Evolutionary conservation across 495 filamentous ascomycete genomes (phyloP).

Genomic region (Penicillium cataractarum): DNA sequence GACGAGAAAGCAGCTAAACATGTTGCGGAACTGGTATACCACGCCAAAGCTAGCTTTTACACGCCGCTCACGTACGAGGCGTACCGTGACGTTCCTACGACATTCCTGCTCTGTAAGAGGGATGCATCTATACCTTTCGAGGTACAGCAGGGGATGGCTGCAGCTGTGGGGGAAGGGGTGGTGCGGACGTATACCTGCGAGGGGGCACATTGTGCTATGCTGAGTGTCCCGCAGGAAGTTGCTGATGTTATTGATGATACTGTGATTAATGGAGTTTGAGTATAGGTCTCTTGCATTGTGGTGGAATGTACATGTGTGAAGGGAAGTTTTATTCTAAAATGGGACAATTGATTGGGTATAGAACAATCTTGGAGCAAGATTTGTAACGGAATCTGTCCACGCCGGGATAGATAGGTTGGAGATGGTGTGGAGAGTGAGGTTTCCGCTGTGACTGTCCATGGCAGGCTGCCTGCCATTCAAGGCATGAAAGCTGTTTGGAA

Average conservation of each 20-base stretch:
- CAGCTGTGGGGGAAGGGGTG: neutral
- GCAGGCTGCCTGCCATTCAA: neutral
- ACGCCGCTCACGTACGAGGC: conserved; percentile 12
- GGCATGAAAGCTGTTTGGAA: neutral
- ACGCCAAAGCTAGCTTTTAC: neutral
- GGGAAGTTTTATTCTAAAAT: neutral
- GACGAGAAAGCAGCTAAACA: too few species aligned
- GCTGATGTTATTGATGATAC: conserved; percentile 9
- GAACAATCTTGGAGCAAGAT: conserved; percentile 18
- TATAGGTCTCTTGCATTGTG: neutral
- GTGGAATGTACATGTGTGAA: neutral
- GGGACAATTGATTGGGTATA: conserved; percentile 29
- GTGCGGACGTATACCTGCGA: conserved; percentile 3
- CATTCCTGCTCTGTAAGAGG: conserved; percentile 10
- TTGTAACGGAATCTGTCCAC: neutral
- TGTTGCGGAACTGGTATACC: too few species aligned
- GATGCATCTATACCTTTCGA: neutral
- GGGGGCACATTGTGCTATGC: conserved; percentile 3
- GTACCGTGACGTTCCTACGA: conserved; percentile 13
- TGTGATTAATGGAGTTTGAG: neutral
- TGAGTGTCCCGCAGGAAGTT: conserved; percentile 9
- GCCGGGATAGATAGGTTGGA: neutral
- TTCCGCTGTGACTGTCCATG: neutral
- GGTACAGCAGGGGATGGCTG: conserved; percentile 6
- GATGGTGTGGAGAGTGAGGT: neutral